A percentile compares a stretch with the other conserved stretches of the same genome.
These are phyloP conservation scores for Nemania abortiva DNA, from an alignment of 2,329 filamentous ascomycete species.

Conservation along the genomic window DNA sequence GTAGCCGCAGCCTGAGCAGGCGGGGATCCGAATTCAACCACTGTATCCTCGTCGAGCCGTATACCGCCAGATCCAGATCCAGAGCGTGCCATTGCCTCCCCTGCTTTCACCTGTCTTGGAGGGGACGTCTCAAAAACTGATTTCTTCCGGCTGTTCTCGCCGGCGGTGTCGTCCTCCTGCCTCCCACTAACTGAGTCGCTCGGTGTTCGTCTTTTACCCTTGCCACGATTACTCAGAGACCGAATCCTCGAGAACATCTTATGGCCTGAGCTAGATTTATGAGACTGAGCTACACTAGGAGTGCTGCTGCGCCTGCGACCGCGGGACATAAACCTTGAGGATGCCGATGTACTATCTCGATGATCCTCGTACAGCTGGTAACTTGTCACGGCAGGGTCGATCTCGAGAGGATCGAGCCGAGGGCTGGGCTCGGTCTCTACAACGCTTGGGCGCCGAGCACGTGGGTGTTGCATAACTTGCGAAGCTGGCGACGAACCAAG, in stretches of 20 bases:
- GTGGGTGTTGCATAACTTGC: conserved; percentile 46
- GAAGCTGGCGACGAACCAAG: conserved; percentile 44
- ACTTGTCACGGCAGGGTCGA: conserved; percentile 47
- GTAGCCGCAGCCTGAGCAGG: conserved; percentile 22
- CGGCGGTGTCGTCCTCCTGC: background rate
- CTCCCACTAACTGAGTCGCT: conserved; percentile 7
- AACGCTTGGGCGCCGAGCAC: conserved; percentile 54
- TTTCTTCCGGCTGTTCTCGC: background rate
- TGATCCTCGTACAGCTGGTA: conserved; percentile 46
- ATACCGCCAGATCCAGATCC: conserved; percentile 47
- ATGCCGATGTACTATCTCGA: background rate
- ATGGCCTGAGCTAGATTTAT: conserved; percentile 8
- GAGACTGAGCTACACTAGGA: background rate
- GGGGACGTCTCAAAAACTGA: background rate
- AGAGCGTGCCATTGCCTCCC: conserved; percentile 45
- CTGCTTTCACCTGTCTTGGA: conserved; percentile 12
- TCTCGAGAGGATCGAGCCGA: conserved; percentile 44
- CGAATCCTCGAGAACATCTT: conserved; percentile 33
- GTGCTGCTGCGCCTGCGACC: conserved; percentile 32
- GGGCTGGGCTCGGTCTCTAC: conserved; percentile 61
- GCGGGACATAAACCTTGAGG: conserved; percentile 20
- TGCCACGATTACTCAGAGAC: conserved; percentile 32
- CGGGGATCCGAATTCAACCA: conserved; percentile 49
- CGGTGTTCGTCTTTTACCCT: conserved; percentile 20
- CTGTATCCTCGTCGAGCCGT: conserved; percentile 44